A percentile compares a stretch with the other conserved stretches of the same genome.
phyloP scores from a whole-genome alignment of 192 early-diverging fungal genomes.

The Backusella sp. region DNA sequence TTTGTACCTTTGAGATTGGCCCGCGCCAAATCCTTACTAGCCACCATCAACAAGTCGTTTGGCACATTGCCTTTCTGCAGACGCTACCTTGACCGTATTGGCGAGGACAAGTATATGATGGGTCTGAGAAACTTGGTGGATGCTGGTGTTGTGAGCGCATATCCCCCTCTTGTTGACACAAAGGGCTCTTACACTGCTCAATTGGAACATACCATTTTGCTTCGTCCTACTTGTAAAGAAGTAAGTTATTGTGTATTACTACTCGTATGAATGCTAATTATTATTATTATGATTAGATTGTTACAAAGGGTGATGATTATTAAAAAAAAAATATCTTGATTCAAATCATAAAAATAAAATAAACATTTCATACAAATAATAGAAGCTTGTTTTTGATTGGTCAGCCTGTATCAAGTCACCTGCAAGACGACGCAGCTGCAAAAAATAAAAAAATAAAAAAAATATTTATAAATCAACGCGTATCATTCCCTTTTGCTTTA shows the following conservation, averaged over 20 bases:
- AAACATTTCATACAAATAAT: not conserved
- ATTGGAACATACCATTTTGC: slow-evolving; percentile 92
- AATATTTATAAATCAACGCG: not conserved
- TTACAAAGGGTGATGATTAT: slow-evolving; percentile 35
- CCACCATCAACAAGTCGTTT: slow-evolving; percentile 86
- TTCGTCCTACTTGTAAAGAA: slow-evolving; percentile 89
- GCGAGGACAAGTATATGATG: slow-evolving; percentile 87
- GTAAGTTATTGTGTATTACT: slow-evolving; percentile 31
- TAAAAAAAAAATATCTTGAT: slow-evolving; percentile 1
- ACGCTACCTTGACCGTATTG: slow-evolving; percentile 91
- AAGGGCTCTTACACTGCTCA: slow-evolving; percentile 93
- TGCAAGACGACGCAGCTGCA: not conserved
- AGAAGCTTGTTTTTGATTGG: not conserved
- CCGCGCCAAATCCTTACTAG: slow-evolving; percentile 72
- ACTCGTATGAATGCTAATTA: not conserved
- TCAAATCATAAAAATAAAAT: not conserved
- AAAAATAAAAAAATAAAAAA: not conserved
- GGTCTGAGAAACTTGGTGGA: slow-evolving; percentile 87
- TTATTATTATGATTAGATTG: slow-evolving; percentile 19
- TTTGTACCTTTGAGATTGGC: slow-evolving; percentile 72
- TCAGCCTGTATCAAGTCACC: not conserved
- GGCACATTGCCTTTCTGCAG: slow-evolving; percentile 95
- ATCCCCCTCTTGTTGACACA: slow-evolving; percentile 87
- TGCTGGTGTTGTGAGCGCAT: slow-evolving; percentile 74
- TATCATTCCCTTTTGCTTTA: not conserved